Conservation (phyloP, 2,329 filamentous ascomycete species). For the Elsinoe necatrix region DNA sequence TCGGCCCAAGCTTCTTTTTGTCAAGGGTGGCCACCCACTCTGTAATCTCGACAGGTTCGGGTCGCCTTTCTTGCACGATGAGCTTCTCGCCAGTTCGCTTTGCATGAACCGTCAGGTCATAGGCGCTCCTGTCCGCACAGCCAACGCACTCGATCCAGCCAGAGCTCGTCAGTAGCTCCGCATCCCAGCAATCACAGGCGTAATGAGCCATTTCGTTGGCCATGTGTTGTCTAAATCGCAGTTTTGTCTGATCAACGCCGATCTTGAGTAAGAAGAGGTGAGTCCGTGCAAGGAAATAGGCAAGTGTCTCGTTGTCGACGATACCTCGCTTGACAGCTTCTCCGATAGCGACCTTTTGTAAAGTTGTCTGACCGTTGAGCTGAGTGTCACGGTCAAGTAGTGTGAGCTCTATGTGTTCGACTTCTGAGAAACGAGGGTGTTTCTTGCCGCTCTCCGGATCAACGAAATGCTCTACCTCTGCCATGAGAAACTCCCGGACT, state of each 20-base stretch:
- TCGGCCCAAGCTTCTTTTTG: slow-evolving; percentile 91
- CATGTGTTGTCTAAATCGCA: slow-evolving; percentile 98
- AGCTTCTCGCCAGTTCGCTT: slow-evolving; percentile 85
- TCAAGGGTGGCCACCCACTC: slow-evolving; percentile 83
- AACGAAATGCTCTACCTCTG: slow-evolving; percentile 97
- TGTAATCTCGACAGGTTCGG: slow-evolving; percentile 68
- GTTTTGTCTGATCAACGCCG: slow-evolving; percentile 76
- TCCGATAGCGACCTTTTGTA: slow-evolving; percentile 77
- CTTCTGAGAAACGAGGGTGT: slow-evolving; percentile 76
- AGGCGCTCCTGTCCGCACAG: slow-evolving; percentile 90
- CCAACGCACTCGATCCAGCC: slow-evolving; percentile 99
- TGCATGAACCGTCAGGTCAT: slow-evolving; percentile 84
- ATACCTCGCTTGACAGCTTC: slow-evolving; percentile 73
- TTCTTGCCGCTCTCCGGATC: slow-evolving; percentile 93
- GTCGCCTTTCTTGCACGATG: slow-evolving; percentile 71
- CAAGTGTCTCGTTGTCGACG: slow-evolving; percentile 95
- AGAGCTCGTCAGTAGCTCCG: slow-evolving; percentile 79
- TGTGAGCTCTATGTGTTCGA: slow-evolving; percentile 73
- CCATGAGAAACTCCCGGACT: slow-evolving; percentile 97
- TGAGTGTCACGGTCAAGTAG: slow-evolving; percentile 81
- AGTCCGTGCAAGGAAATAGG: slow-evolving; percentile 93
- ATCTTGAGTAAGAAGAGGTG: slow-evolving; percentile 83
- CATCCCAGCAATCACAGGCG: slow-evolving; percentile 95
- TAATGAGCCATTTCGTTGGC: slow-evolving; percentile 86
- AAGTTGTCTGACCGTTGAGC: too few relatives aligned